Evolutionary conservation across 805 yeast species (phyloP).

Genomic region (Suhomyces canberraensis): DNA sequence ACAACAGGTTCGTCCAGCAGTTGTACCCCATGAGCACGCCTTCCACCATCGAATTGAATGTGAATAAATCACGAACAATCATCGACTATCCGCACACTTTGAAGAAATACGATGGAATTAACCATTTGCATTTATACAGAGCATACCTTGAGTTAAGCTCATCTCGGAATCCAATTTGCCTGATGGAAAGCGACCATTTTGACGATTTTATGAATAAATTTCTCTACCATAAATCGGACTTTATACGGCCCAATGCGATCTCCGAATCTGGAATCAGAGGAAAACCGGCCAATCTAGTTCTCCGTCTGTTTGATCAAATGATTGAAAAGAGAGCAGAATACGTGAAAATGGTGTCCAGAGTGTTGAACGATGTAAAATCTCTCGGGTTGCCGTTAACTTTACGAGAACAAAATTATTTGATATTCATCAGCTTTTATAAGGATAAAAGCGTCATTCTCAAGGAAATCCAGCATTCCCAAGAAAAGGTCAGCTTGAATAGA

Average conservation of each 20-base stretch:
- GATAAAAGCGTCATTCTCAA: slow-evolving; percentile 24
- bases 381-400: slow-evolving; percentile 26
- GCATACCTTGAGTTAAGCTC: slow-evolving; percentile 24
- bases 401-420: slow-evolving; percentile 26
- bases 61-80: slow-evolving; percentile 1
- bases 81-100: slow-evolving; percentile 5
- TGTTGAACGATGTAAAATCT: slow-evolving; percentile 26
- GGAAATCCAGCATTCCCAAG: not conserved
- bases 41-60: slow-evolving; percentile 1
- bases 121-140: slow-evolving; percentile 24
- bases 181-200: slow-evolving; percentile 11
- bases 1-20: slow-evolving; percentile 13
- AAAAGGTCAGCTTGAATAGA: not conserved
- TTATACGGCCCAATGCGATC: slow-evolving; percentile 24
- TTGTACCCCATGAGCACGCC: slow-evolving; percentile 17
- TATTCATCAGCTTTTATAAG: slow-evolving; percentile 29
- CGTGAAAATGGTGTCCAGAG: slow-evolving; percentile 17
- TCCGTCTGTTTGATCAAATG: slow-evolving; percentile 17
- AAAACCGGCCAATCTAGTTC: slow-evolving; percentile 3
- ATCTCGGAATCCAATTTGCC: slow-evolving; percentile 17
- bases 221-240: slow-evolving; percentile 18
- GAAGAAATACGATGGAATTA: slow-evolving; percentile 16
- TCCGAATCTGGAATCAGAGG: slow-evolving; percentile 8
- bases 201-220: slow-evolving; percentile 26
- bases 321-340: slow-evolving; percentile 18